Conservation (phyloP, 2,329 filamentous ascomycete species). For the Cryphonectria nitschkei region DNA sequence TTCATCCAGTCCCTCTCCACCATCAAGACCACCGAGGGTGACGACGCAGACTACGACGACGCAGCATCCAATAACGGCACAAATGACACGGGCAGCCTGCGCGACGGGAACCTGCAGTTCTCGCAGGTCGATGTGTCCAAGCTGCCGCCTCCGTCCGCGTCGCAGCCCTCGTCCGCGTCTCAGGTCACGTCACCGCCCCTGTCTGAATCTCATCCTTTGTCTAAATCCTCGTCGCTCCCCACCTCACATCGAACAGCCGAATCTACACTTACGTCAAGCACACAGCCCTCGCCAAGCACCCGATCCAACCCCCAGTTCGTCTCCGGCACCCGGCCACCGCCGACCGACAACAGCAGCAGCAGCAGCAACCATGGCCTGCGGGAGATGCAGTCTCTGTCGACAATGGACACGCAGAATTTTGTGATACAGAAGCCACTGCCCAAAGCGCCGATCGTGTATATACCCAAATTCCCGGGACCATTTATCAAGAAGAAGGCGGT, state of each 20-base stretch:
- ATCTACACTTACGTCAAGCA: background rate
- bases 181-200: conserved; percentile 6
- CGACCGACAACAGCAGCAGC: background rate
- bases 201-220: conserved; percentile 6
- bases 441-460: conserved; percentile 24
- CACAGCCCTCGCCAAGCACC: conserved; percentile 6
- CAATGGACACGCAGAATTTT: conserved; percentile 21
- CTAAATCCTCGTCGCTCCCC: background rate
- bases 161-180: conserved; percentile 1
- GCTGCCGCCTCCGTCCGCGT: conserved; percentile 12
- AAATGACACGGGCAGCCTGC: conserved; percentile 23
- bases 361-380: conserved; percentile 6
- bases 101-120: conserved; percentile 19
- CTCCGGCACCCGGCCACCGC: background rate
- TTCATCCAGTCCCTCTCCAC: conserved; percentile 22
- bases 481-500: conserved; percentile 28
- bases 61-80: conserved; percentile 19
- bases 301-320: conserved; percentile 8
- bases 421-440: conserved; percentile 25
- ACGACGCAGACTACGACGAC: conserved; percentile 16
- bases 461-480: conserved; percentile 23
- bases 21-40: conserved; percentile 20
- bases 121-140: conserved; percentile 23
- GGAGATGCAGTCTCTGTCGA: conserved; percentile 23
- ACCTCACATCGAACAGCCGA: background rate